Conservation (phyloP, 495 filamentous ascomycete species). For the Elasticomyces elasticus region DNA sequence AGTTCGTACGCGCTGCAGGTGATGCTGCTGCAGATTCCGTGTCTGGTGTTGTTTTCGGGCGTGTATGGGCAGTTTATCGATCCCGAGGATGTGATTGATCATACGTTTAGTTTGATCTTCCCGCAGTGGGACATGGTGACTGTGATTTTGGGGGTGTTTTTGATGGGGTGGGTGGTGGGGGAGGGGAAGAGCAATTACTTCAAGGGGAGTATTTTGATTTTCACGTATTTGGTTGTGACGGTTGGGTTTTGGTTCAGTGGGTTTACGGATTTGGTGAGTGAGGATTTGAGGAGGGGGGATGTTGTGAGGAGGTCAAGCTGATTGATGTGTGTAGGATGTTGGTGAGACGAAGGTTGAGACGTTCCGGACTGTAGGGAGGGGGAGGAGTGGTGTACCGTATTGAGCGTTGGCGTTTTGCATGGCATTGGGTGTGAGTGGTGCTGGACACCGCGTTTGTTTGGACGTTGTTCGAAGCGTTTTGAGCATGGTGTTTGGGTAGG, state of each 20-base stretch:
- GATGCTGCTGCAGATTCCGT: constrained; percentile 91
- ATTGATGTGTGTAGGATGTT: too few relatives aligned
- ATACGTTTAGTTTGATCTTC: constrained; percentile 90
- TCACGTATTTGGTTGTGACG: constrained; percentile 87
- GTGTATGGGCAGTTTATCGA: constrained; percentile 43
- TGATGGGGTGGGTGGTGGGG: constrained; percentile 94
- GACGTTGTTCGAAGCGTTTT: constrained; percentile 1
- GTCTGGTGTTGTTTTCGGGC: constrained; percentile 84
- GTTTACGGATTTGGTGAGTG: constrained; percentile 48
- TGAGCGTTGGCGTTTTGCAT: not conserved
- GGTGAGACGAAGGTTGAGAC: not conserved
- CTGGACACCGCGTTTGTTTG: not conserved
- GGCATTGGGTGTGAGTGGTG: not conserved
- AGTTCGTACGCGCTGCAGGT: constrained; percentile 96
- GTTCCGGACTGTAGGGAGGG: not conserved
- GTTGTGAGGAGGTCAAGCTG: too few relatives aligned
- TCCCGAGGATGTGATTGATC: constrained; percentile 50
- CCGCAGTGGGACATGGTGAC: constrained; percentile 99
- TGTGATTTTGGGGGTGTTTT: constrained; percentile 93
- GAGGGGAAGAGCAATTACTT: constrained; percentile 95
- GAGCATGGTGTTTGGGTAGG: constrained; percentile 6
- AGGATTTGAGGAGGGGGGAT: not conserved
- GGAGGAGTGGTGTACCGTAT: not conserved
- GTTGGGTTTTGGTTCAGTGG: constrained; percentile 85
- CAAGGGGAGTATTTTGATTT: constrained; percentile 85